Base-by-base conservation (phyloP, 2,329 filamentous ascomycete species). In the Colletotrichum cordylinicola region DNA sequence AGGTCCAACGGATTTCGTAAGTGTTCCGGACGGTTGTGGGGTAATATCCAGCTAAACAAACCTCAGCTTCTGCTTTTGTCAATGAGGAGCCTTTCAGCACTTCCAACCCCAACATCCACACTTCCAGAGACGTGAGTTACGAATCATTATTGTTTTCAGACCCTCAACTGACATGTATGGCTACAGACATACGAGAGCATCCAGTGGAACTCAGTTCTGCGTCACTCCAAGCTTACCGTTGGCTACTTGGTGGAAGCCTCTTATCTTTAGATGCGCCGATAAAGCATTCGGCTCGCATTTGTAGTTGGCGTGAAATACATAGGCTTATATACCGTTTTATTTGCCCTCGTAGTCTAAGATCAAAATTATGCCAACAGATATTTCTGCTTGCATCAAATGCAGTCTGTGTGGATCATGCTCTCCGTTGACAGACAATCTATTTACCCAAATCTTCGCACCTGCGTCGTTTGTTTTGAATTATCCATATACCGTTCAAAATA, bases 201-300 rank as follows among this genome's bases (percentile, higher is more conserved):
- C 15, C 71, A 75, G n/a, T 76, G 74, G 74, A 39, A 75, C 78
- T 55, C 79, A n/a, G 73, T 81, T 35, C 77, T 80, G 24, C 80
- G 80, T 6, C 81, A 82, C 74, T 72, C 79, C 67, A 80, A 81
- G 79, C 80, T 84, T 21, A 84, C 82, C 1, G 78, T 83, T 29
- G 83, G 82, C 16, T 84, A 83, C 76, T 76, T 84, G 12, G 82
- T 84, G 18, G 83, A 84, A 72, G 79, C 81, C 16, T 83, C 58
- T 24, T 68, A 65, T 48, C 33, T 67, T 7, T 69, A 58, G 16
- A 16, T n/a, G 6, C 16, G 33, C n/a, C 8, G 33, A 24, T 33
- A 31, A 62, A 21, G 61, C 4, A 10, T 16, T 8, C 43, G 21
- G n/a, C n/a, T 2, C 18, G 1, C n/a, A 52, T 24, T 52, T 21